Percentiles rank a stretch among this genome's conserved stretches.
phyloP scores from a whole-genome alignment of 2,329 filamentous ascomycete genomes.

The Karstenula rhodostoma region DNA sequence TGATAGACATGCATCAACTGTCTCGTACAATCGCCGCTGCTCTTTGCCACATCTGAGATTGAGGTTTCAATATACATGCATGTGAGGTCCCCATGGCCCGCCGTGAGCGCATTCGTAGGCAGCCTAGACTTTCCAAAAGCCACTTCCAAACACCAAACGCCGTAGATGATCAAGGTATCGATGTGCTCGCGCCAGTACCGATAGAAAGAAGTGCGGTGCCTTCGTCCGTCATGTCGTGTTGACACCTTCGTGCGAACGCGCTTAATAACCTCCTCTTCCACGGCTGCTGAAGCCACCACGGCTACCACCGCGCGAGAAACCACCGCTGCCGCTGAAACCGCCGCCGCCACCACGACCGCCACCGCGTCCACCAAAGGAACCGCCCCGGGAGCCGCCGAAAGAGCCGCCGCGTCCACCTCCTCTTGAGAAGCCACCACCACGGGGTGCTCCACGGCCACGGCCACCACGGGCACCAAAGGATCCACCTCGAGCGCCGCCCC shows the following conservation, averaged over 20 bases:
- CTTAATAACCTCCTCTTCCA: slow-evolving; percentile 44
- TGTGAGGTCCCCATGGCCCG: slow-evolving; percentile 23
- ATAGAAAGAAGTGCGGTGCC: slow-evolving; percentile 3
- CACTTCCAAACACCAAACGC: slow-evolving; percentile 40
- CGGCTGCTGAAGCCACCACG: slow-evolving; percentile 37
- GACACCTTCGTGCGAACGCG: slow-evolving; percentile 11
- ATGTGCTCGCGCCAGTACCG: slow-evolving; percentile 14
- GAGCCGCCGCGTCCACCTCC: slow-evolving; percentile 35
- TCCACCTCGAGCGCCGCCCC: slow-evolving; percentile 61
- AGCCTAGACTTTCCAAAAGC: slow-evolving; percentile 32
- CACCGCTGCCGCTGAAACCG: slow-evolving; percentile 35
- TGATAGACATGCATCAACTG: neutral
- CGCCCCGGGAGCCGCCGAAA: slow-evolving; percentile 19
- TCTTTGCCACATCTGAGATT: slow-evolving; percentile 6
- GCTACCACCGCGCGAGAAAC: slow-evolving; percentile 42
- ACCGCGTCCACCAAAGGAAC: slow-evolving; percentile 53
- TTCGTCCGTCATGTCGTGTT: neutral
- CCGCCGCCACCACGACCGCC: slow-evolving; percentile 46
- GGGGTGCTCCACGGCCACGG: slow-evolving; percentile 59
- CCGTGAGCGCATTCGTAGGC: slow-evolving; percentile 22
- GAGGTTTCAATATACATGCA: slow-evolving; percentile 8
- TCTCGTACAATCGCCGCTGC: slow-evolving; percentile 1
- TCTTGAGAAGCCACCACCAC: slow-evolving; percentile 58
- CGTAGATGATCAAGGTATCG: slow-evolving; percentile 31
- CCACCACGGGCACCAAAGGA: slow-evolving; percentile 18